Evolutionary conservation across 2,329 filamentous ascomycete genomes (phyloP).

Genomic region (Aspergillus sp.): DNA sequence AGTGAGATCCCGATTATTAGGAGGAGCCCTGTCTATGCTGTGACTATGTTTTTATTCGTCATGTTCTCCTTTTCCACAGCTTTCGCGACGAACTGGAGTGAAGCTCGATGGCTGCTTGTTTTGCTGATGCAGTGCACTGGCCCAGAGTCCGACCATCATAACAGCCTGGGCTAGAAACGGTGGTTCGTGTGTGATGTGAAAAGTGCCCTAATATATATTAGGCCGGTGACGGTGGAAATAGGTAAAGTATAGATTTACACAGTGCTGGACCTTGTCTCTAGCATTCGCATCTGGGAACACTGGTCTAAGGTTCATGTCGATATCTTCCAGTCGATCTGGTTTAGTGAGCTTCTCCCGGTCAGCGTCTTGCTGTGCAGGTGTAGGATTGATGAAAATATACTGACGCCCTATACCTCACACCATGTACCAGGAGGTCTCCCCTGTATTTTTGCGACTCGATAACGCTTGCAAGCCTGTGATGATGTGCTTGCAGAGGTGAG

Average conservation of each 20-base stretch:
- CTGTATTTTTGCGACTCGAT: conserved; percentile 12
- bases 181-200: conserved; percentile 18
- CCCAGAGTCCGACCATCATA: conserved; percentile 25
- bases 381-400: not conserved
- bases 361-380: not conserved
- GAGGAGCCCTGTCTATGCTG: too few species aligned
- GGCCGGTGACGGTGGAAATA: conserved; percentile 28
- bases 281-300: not conserved
- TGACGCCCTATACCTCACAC: not conserved
- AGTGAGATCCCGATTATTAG: too few species aligned
- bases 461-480: conserved; percentile 16
- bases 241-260: conserved; percentile 22
- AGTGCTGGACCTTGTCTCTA: not conserved
- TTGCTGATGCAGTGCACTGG: conserved; percentile 12
- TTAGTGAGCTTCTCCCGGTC: not conserved
- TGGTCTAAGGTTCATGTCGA: not conserved
- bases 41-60: too few species aligned
- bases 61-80: too few species aligned
- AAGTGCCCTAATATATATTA: conserved; percentile 21
- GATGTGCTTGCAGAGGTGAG: conserved; percentile 7
- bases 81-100: conserved; percentile 10
- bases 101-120: conserved; percentile 17
- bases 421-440: conserved; percentile 6
- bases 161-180: conserved; percentile 23
- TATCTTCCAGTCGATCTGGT: not conserved